Conservation (phyloP, 2,329 filamentous ascomycete genomes). For the Trichoderma polysporum region DNA sequence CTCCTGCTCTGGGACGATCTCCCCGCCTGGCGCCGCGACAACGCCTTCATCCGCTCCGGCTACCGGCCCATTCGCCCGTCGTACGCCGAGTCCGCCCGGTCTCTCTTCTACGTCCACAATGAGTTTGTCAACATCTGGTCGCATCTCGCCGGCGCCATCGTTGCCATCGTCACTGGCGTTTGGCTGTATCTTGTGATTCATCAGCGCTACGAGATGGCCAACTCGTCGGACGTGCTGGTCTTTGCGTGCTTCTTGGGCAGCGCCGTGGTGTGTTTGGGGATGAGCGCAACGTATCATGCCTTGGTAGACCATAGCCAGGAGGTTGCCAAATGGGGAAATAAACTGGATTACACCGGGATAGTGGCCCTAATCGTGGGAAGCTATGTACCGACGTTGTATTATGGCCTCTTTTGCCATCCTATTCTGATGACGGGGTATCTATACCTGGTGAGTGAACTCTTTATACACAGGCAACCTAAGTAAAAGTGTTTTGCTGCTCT, state of each 20-base stretch:
- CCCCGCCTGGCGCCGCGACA: conserved; percentile 59
- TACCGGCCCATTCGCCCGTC: conserved; percentile 54
- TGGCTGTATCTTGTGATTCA: conserved; percentile 58
- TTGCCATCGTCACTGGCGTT: conserved; percentile 52
- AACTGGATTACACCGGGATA: conserved; percentile 93
- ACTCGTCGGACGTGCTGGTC: conserved; percentile 62
- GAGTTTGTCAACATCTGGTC: conserved; percentile 65
- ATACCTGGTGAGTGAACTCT: conserved; percentile 60
- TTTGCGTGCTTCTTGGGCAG: conserved; percentile 80
- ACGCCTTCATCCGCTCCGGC: conserved; percentile 53
- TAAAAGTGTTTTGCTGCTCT: neutral
- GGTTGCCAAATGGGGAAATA: conserved; percentile 83
- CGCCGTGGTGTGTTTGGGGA: conserved; percentile 69
- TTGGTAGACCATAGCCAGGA: conserved; percentile 78
- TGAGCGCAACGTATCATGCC: conserved; percentile 83
- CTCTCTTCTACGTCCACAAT: conserved; percentile 57
- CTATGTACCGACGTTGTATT: conserved; percentile 85
- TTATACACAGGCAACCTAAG: neutral
- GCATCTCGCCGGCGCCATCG: conserved; percentile 63
- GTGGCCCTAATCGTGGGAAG: conserved; percentile 88
- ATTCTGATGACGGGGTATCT: conserved; percentile 69
- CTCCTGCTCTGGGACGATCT: conserved; percentile 59
- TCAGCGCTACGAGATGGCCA: conserved; percentile 65
- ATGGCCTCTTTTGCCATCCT: conserved; percentile 74
- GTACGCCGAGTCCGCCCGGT: conserved; percentile 46